Evolutionary conservation across 2,329 filamentous ascomycete species (phyloP), one percentile per base, ranked within the genome.

Genomic region (Didymella keratinophila): DNA sequence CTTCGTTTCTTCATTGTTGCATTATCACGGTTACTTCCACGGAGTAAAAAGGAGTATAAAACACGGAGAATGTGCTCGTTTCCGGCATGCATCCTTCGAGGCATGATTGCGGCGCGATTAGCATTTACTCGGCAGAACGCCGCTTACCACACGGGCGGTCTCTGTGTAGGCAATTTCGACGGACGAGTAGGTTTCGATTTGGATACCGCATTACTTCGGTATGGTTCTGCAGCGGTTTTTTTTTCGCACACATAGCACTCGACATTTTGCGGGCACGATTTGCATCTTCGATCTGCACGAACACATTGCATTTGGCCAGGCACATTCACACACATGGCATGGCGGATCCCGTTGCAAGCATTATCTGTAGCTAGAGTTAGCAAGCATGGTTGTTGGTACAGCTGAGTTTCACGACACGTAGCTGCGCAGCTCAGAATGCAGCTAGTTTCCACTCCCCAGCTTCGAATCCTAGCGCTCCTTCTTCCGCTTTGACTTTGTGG

Each of bases 361-460:
- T 54, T 37, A 42, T 46, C 44, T 50, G 50, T 58, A 58, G 50
- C 50, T 54, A 54, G 56, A 46, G 45, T 47, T 50, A 54, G 27
- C 46, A 45, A 41, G 56, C 46, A 50, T 54, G 41, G 27, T 42
- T 45, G 44, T 49, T 52, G 55, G 49, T 43, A 36, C 14, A 50
- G 20, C 61, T 65, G 62, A 48, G 52, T 63, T 64, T 52, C 64
- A 64, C 64, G 66, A 71, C 67, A 68, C 65, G 65, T 68, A 69
- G 59, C 49, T 61, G 54, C 60, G 62, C 64, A 61, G 43, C 43
- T 45, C 48, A 51, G 23, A 63, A 63, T 56, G 62, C 61, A 63
- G 46, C 47, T 50, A 49, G 32, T 51, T 60, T 43, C 63, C 60
- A 60, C 64, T 66, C 58, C 53, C 37, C 58, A 57, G 36, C 45